Conservation (phyloP, 2,329 filamentous ascomycete genomes). For the Epichloe baconii region DNA sequence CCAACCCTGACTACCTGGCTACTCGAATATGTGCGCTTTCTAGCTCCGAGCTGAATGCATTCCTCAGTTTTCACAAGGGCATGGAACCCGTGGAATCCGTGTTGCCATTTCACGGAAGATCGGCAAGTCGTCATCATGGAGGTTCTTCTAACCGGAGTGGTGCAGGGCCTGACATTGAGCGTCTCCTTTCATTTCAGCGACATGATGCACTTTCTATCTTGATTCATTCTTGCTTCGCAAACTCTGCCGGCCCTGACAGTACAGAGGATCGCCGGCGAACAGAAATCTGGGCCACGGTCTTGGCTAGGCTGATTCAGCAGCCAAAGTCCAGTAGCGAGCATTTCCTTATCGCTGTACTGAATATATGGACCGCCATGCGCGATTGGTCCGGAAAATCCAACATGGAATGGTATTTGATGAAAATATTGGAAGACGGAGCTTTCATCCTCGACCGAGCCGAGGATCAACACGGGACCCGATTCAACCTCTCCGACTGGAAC, state of each 20-base stretch:
- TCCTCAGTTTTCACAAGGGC: slow-evolving; percentile 67
- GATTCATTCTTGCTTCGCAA: slow-evolving; percentile 80
- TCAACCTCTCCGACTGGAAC: slow-evolving; percentile 60
- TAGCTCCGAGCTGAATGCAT: slow-evolving; percentile 59
- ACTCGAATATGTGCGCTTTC: slow-evolving; percentile 66
- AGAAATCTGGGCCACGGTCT: slow-evolving; percentile 78
- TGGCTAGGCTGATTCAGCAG: slow-evolving; percentile 69
- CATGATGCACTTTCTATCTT: slow-evolving; percentile 76
- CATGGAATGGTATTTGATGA: slow-evolving; percentile 90
- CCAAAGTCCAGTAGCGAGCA: slow-evolving; percentile 65
- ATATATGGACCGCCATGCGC: slow-evolving; percentile 74
- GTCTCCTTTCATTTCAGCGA: slow-evolving; percentile 76
- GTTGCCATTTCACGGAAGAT: slow-evolving; percentile 51
- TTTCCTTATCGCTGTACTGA: slow-evolving; percentile 71
- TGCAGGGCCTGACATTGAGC: slow-evolving; percentile 57
- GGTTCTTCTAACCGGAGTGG: slow-evolving; percentile 30
- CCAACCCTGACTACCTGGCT: slow-evolving; percentile 78
- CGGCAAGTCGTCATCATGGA: slow-evolving; percentile 31
- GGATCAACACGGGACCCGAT: slow-evolving; percentile 58
- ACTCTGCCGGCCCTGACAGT: slow-evolving; percentile 69
- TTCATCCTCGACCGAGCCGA: slow-evolving; percentile 81
- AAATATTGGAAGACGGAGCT: slow-evolving; percentile 81
- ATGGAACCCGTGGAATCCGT: slow-evolving; percentile 76
- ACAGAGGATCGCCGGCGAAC: slow-evolving; percentile 68
- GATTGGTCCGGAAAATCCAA: slow-evolving; percentile 84